Evolutionary conservation across 2,329 filamentous ascomycete genomes (phyloP).

Genomic region (Drechslerella stenobrocha): DNA sequence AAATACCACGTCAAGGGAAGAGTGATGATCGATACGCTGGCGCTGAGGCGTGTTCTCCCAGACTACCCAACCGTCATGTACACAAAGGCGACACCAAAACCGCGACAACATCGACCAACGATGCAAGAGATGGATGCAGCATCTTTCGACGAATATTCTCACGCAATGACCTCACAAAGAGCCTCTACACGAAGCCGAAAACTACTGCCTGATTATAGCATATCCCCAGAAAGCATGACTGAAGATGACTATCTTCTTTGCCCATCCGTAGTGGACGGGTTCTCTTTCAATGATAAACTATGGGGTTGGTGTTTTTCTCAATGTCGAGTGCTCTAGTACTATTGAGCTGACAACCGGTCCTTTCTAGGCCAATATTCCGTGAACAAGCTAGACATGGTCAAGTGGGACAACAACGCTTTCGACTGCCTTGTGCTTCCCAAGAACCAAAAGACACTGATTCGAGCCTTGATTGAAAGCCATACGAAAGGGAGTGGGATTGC

Average conservation of each 20-base stretch:
- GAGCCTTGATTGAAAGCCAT: slow-evolving; percentile 51
- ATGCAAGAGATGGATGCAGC: not conserved
- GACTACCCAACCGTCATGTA: slow-evolving; percentile 66
- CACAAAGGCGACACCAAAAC: not conserved
- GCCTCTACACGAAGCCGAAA: not conserved
- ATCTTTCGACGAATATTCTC: not conserved
- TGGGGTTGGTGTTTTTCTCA: slow-evolving; percentile 61
- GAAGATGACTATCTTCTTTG: slow-evolving; percentile 83
- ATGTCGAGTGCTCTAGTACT: not conserved
- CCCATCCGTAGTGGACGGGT: slow-evolving; percentile 80
- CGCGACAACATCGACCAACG: not conserved
- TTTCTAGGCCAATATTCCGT: slow-evolving; percentile 72
- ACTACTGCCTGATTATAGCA: slow-evolving; percentile 19
- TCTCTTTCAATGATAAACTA: slow-evolving; percentile 81
- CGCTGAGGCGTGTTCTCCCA: slow-evolving; percentile 79
- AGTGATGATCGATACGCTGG: slow-evolving; percentile 82
- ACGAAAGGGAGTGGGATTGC: slow-evolving; percentile 23
- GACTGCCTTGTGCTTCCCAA: slow-evolving; percentile 73
- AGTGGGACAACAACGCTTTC: slow-evolving; percentile 83
- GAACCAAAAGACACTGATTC: slow-evolving; percentile 63
- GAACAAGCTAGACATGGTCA: slow-evolving; percentile 74
- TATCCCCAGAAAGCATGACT: slow-evolving; percentile 55
- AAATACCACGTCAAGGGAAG: slow-evolving; percentile 87
- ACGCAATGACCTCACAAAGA: not conserved
- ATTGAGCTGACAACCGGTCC: slow-evolving; percentile 1